These are phyloP conservation scores for Paratinospora sagittata DNA, from an alignment of 164 flowering plant genomes.

Conservation along the genomic window DNA sequence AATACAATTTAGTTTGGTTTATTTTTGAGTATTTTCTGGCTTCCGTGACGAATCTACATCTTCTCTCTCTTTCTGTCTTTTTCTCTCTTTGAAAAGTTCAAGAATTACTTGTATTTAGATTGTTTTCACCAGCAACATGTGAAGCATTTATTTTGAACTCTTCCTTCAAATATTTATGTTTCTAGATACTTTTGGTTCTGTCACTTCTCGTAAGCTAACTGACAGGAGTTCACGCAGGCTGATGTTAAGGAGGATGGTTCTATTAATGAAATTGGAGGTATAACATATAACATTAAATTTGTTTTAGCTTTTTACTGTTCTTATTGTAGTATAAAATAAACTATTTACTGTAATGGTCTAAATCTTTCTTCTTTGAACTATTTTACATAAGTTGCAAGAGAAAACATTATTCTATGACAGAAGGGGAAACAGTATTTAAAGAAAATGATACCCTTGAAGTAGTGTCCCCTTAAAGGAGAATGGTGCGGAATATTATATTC, in stretches of 20 bases:
- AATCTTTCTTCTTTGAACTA: neutral
- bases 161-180: neutral
- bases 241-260: slow-evolving; percentile 3
- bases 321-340: too few relatives aligned
- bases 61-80: too few relatives aligned
- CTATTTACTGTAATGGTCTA: neutral
- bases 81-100: too few relatives aligned
- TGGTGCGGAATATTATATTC: too few relatives aligned
- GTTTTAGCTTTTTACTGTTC: too few relatives aligned
- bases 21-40: too few relatives aligned
- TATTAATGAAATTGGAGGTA: slow-evolving; percentile 11
- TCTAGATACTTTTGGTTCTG: neutral
- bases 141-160: neutral
- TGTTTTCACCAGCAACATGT: neutral
- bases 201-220: neutral
- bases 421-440: neutral
- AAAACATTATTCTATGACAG: neutral
- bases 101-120: neutral
- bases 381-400: neutral
- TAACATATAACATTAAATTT: neutral
- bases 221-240: slow-evolving; percentile 9
- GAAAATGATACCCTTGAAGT: neutral
- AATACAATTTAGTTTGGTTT: too few relatives aligned
- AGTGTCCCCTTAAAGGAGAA: too few relatives aligned
- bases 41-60: too few relatives aligned